A percentile compares a stretch with the other conserved stretches of the same genome.
Conservation (phyloP, 192 early-diverging fungal species). For the Backusella circina region DNA sequence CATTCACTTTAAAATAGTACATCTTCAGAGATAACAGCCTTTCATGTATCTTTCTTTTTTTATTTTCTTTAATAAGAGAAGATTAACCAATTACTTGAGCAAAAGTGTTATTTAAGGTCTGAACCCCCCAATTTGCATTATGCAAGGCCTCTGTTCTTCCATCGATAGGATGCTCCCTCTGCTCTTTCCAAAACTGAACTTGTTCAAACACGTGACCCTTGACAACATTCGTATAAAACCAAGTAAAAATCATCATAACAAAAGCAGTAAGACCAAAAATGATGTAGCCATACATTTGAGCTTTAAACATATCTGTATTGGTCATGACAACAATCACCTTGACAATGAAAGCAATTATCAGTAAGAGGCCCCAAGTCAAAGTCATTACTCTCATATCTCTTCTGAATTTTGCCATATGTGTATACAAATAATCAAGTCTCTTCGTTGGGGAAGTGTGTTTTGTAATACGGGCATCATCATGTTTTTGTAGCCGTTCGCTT, state of each 20-base stretch:
- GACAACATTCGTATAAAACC: slow-evolving; percentile 21
- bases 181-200: not conserved
- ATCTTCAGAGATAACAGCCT: too few relatives aligned
- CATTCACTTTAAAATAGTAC: too few relatives aligned
- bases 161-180: not conserved
- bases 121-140: not conserved
- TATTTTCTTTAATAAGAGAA: not conserved
- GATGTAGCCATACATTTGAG: slow-evolving; percentile 9
- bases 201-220: slow-evolving; percentile 12
- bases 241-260: slow-evolving; percentile 14
- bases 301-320: slow-evolving; percentile 7
- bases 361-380: slow-evolving; percentile 22
- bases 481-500: slow-evolving; percentile 1
- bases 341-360: slow-evolving; percentile 29
- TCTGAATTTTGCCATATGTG: slow-evolving; percentile 22
- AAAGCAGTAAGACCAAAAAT: slow-evolving; percentile 14
- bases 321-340: slow-evolving; percentile 29
- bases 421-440: slow-evolving; percentile 26
- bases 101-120: not conserved
- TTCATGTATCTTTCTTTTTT: too few relatives aligned
- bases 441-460: slow-evolving; percentile 1
- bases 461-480: slow-evolving; percentile 13
- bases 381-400: slow-evolving; percentile 34
- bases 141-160: not conserved
- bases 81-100: not conserved